Evolutionary conservation across 495 filamentous ascomycete genomes (phyloP).

Genomic region (Terfezia claveryi): DNA sequence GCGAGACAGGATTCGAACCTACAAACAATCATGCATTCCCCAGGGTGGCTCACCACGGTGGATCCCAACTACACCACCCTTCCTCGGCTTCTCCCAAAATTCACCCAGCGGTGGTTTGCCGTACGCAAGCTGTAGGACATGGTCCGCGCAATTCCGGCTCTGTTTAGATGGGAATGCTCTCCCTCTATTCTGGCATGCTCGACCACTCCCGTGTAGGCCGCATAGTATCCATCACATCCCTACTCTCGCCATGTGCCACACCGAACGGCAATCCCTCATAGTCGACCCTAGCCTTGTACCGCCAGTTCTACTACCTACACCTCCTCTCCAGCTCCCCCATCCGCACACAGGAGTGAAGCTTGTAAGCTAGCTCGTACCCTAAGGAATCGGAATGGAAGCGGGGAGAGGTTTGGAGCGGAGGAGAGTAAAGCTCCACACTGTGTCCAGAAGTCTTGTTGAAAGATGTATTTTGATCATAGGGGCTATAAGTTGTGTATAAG

Average conservation of each 20-base stretch:
- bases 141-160: too few species aligned
- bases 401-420: conserved; percentile 86
- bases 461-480: conserved; percentile 94
- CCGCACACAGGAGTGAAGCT: conserved; percentile 96
- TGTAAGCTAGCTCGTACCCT: conserved; percentile 85
- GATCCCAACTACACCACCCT: too few species aligned
- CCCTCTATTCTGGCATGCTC: conserved; percentile 67
- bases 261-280: conserved; percentile 85
- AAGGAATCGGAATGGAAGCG: conserved; percentile 96
- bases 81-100: too few species aligned
- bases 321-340: conserved; percentile 51
- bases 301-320: conserved; percentile 95
- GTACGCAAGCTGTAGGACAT: too few species aligned
- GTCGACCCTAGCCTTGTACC: conserved; percentile 93
- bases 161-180: conserved; percentile 99
- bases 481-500: conserved; percentile 97
- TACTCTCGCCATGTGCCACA: conserved; percentile 97
- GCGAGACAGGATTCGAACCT: too few species aligned
- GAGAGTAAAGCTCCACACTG: conserved; percentile 59
- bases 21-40: too few species aligned
- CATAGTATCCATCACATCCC: conserved; percentile 77
- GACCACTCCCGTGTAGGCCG: conserved; percentile 61
- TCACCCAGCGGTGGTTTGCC: too few species aligned
- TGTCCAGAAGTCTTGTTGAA: conserved; percentile 96
- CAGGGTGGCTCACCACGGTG: too few species aligned